Conservation (phyloP, 2,329 filamentous ascomycete genomes). For the Colletotrichum australisinense region DNA sequence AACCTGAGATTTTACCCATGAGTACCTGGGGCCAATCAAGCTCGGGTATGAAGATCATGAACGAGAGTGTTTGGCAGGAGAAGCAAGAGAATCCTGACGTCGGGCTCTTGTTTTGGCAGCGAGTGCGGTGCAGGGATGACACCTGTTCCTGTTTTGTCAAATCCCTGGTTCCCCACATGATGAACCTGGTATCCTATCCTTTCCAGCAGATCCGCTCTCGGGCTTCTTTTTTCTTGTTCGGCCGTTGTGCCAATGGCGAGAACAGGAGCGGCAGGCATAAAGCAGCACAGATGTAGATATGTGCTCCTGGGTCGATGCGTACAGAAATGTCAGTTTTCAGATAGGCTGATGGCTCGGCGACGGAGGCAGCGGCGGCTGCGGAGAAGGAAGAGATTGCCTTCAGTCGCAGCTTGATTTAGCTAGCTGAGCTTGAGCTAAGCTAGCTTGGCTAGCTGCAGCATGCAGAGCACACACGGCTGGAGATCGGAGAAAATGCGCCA, state of each 20-base stretch:
- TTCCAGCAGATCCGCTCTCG: conserved; percentile 39
- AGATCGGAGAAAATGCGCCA: conserved; percentile 15
- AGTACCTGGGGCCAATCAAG: conserved; percentile 39
- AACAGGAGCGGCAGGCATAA: conserved; percentile 28
- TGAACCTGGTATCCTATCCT: conserved; percentile 36
- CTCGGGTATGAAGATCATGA: conserved; percentile 44
- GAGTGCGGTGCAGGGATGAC: conserved; percentile 35
- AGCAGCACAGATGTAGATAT: conserved; percentile 20
- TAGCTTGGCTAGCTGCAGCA: conserved; percentile 4
- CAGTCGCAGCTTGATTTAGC: conserved; percentile 5
- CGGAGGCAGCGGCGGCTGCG: conserved; percentile 8
- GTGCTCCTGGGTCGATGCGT: conserved; percentile 15
- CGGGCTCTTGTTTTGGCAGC: conserved; percentile 41
- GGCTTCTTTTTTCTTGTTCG: conserved; percentile 27
- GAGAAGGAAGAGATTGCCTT: conserved; percentile 11
- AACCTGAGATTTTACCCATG: conserved; percentile 38
- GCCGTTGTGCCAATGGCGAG: conserved; percentile 25
- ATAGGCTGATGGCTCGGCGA: conserved; percentile 10
- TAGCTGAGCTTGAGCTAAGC: conserved; percentile 18
- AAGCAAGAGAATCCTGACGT: conserved; percentile 43
- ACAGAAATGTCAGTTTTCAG: conserved; percentile 19
- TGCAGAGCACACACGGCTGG: conserved; percentile 13
- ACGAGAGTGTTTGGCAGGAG: conserved; percentile 46
- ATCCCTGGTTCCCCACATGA: conserved; percentile 41
- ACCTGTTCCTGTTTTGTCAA: conserved; percentile 41